These are phyloP conservation scores for Gossypium armourianum DNA, from an alignment of 441 rosid genomes.

Conservation along the genomic window DNA sequence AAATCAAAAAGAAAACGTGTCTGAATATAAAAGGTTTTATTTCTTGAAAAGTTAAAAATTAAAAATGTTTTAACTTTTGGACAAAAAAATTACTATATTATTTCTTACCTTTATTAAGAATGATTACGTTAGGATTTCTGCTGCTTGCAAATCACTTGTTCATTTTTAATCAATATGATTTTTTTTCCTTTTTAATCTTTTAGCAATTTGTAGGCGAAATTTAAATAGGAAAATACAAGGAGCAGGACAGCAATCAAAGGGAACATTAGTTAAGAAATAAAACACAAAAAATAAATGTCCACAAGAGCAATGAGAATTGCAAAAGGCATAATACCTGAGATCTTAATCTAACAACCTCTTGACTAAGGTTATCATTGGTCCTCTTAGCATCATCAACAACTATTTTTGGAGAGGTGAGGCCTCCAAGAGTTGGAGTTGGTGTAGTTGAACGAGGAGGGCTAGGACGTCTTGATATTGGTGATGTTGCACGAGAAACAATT, in stretches of 20 bases:
- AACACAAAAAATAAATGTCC: neutral
- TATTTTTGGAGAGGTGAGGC: conserved; percentile 64
- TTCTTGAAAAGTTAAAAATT: neutral
- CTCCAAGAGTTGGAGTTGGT: conserved; percentile 80
- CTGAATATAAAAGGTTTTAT: neutral
- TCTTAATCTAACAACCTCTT: conserved; percentile 72
- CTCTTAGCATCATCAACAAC: conserved; percentile 56
- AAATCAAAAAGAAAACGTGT: neutral
- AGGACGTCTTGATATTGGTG: conserved; percentile 79
- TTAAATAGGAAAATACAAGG: neutral
- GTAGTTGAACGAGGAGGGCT: conserved; percentile 95
- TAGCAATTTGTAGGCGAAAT: neutral
- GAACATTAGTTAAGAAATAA: neutral
- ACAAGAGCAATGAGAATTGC: neutral
- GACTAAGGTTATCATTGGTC: conserved; percentile 58
- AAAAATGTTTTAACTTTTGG: neutral
- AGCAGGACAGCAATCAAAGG: neutral
- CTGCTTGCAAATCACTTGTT: neutral
- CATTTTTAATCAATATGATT: neutral
- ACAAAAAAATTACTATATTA: neutral
- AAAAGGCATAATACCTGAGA: conserved; percentile 45
- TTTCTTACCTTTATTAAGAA: neutral
- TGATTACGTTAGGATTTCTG: neutral
- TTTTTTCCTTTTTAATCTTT: neutral
- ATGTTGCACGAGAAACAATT: conserved; percentile 89